Percentiles rank a stretch among this genome's conserved stretches.
Conservation (phyloP, 768 basidiomycete species). For the Lactarius trivialis region DNA sequence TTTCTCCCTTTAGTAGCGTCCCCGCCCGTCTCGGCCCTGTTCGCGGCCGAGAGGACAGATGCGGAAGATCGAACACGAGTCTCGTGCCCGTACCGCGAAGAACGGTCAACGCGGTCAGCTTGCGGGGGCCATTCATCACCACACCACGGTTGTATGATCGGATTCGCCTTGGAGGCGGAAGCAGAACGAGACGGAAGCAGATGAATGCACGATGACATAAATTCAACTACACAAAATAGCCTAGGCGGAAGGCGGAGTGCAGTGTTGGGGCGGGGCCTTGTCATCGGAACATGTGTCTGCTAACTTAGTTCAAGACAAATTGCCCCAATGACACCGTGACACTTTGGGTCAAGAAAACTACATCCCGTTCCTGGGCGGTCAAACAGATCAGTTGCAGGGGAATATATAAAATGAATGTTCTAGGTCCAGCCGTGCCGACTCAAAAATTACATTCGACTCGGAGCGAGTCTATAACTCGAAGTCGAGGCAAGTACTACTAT, state of each 20-base stretch:
- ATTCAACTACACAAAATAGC: background rate
- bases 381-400: background rate
- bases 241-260: no score
- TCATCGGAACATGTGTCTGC: no score
- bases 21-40: background rate
- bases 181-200: background rate
- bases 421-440: slow-evolving; percentile 7
- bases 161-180: background rate
- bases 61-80: background rate
- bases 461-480: background rate
- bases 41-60: background rate
- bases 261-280: no score
- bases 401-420: background rate
- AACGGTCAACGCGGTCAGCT: background rate
- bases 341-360: no score
- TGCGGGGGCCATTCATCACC: background rate
- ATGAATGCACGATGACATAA: background rate
- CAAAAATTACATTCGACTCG: slow-evolving; percentile 6
- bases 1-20: background rate
- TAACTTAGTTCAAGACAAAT: no score
- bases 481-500: background rate
- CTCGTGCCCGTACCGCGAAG: background rate
- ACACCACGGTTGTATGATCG: background rate
- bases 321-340: no score
- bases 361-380: no score